A percentile compares a stretch with the other conserved stretches of the same genome.
Conservation (phyloP, 78 protist genomes). For the Dictyostelium firmibasis region DNA sequence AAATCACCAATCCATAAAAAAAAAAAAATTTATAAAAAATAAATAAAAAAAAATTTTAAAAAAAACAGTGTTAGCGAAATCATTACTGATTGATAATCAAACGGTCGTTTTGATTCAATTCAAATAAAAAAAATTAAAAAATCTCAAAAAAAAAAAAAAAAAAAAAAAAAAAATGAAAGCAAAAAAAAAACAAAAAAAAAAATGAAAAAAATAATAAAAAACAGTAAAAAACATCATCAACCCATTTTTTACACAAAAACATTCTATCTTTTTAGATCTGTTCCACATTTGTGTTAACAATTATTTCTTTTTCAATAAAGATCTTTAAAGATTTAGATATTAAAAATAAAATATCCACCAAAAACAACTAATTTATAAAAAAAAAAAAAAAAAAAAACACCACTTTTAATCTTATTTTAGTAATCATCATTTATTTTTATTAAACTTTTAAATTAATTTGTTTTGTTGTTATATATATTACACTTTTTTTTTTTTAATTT, state of each 20-base stretch:
- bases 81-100: neutral
- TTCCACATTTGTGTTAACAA: neutral
- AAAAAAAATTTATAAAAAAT: neutral
- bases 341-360: neutral
- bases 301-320: neutral
- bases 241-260: neutral
- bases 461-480: neutral
- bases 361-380: neutral
- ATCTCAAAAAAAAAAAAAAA: neutral
- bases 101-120: neutral
- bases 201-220: neutral
- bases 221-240: neutral
- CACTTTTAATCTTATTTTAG: neutral
- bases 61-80: no score
- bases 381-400: neutral
- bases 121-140: neutral
- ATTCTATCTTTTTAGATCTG: neutral
- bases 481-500: neutral
- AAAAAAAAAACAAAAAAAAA: neutral
- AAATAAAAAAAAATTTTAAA: no score
- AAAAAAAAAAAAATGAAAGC: neutral
- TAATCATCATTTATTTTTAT: neutral
- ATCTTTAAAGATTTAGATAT: neutral
- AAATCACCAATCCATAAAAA: neutral
- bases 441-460: neutral